Evolutionary conservation across 2,329 filamentous ascomycete species (phyloP).

Genomic region (Coniochaeta prunicola): DNA sequence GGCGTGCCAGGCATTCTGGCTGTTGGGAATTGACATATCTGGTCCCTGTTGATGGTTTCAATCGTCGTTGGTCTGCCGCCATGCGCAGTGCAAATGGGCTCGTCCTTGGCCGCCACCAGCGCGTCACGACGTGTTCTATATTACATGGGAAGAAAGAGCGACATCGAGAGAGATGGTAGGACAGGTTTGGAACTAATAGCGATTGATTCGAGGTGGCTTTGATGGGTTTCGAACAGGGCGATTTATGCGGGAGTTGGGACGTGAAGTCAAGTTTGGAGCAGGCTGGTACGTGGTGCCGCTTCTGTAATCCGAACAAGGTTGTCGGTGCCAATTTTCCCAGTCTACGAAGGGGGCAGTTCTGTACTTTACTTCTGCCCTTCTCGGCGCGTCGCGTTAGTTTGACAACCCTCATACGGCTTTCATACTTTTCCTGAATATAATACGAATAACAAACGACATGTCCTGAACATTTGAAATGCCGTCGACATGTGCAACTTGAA

Average conservation of each 20-base stretch:
- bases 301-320: conserved; percentile 9
- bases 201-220: conserved; percentile 35
- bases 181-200: conserved; percentile 28
- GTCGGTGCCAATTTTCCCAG: conserved; percentile 10
- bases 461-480: neutral
- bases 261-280: conserved; percentile 47
- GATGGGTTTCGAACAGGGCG: conserved; percentile 43
- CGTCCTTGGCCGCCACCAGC: conserved; percentile 42
- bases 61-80: conserved; percentile 43
- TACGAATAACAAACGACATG: no score
- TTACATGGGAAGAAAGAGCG: conserved; percentile 41
- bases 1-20: conserved; percentile 58
- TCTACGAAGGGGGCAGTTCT: neutral
- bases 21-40: conserved; percentile 61
- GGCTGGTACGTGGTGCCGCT: conserved; percentile 18
- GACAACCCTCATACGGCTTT: neutral
- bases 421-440: neutral
- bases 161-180: conserved; percentile 45
- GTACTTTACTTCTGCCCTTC: neutral
- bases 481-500: neutral
- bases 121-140: conserved; percentile 37
- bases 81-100: conserved; percentile 45
- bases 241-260: conserved; percentile 46
- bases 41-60: conserved; percentile 41
- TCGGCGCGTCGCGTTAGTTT: conserved; percentile 4